Conservation (phyloP, 148 eudicot species). For the Simmondsia chinensis region DNA sequence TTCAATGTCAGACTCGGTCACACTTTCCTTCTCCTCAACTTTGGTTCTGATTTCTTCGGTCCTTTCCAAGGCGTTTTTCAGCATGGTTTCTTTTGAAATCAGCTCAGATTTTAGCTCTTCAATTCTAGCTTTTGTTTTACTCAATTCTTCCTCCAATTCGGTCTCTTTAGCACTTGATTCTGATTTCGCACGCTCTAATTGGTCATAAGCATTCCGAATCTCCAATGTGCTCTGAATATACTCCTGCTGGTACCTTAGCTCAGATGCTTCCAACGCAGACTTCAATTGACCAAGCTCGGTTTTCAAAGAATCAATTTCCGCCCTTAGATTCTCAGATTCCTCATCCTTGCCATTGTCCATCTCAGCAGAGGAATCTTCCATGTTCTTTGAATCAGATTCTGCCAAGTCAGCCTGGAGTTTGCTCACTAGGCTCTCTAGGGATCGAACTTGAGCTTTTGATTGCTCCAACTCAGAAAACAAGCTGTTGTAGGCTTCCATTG, state of each 20-base stretch:
- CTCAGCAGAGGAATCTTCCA: constrained; percentile 6
- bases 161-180: constrained; percentile 46
- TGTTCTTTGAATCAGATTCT: constrained; percentile 2
- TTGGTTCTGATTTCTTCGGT: constrained; percentile 18
- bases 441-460: constrained; percentile 37
- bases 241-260: constrained; percentile 57
- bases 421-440: constrained; percentile 39
- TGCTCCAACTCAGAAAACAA: constrained; percentile 43
- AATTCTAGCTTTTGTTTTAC: constrained; percentile 25
- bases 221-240: constrained; percentile 60
- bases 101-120: constrained; percentile 42
- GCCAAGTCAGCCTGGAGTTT: constrained; percentile 30
- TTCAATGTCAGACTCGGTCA: too few relatives aligned
- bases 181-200: constrained; percentile 44
- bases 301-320: constrained; percentile 44
- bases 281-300: constrained; percentile 38
- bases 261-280: constrained; percentile 57
- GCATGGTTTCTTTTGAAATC: constrained; percentile 22
- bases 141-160: constrained; percentile 35
- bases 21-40: constrained; percentile 18
- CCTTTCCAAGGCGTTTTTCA: constrained; percentile 23
- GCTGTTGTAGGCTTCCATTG: constrained; percentile 38
- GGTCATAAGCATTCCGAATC: constrained; percentile 65
- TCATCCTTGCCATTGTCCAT: constrained; percentile 16
- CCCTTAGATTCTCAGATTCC: constrained; percentile 27